These are phyloP conservation scores for Ceratobasidium sp. DNA, from an alignment of 1,284 basidiomycete genomes.

Conservation along the genomic window DNA sequence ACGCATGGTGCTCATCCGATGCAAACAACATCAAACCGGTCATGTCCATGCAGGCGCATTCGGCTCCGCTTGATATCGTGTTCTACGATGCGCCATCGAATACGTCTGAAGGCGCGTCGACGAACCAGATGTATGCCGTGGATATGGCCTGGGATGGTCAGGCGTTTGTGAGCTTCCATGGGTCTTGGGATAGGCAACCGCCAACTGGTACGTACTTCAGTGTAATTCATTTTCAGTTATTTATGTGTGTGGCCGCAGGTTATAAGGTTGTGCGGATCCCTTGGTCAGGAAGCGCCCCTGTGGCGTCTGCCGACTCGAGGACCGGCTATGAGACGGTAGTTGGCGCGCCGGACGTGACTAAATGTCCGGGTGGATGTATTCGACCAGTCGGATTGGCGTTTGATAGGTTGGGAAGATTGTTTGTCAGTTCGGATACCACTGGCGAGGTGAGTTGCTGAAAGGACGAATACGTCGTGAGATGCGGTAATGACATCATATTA, in stretches of 20 bases:
- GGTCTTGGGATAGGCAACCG: constrained; percentile 36
- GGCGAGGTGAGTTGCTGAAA: constrained; percentile 20
- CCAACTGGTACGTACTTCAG: constrained; percentile 20
- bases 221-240: background rate
- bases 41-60: constrained; percentile 30
- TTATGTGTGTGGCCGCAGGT: background rate
- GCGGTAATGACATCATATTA: background rate
- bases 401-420: constrained; percentile 40
- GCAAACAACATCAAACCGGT: constrained; percentile 28
- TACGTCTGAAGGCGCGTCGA: constrained; percentile 13
- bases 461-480: no score
- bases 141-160: constrained; percentile 30
- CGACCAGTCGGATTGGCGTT: constrained; percentile 43
- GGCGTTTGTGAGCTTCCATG: constrained; percentile 45
- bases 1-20: constrained; percentile 25
- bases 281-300: background rate
- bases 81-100: constrained; percentile 21
- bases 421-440: constrained; percentile 42
- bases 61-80: constrained; percentile 2
- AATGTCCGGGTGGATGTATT: constrained; percentile 35
- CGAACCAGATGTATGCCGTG: constrained; percentile 12
- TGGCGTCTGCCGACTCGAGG: constrained; percentile 1
- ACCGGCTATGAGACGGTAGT: constrained; percentile 19
- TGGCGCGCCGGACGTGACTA: constrained; percentile 5
- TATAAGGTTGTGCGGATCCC: constrained; percentile 30